A percentile compares a stretch with the other conserved stretches of the same genome.
Conservation (phyloP, 805 yeast genomes). For the Blastobotrys chiropterorum region DNA sequence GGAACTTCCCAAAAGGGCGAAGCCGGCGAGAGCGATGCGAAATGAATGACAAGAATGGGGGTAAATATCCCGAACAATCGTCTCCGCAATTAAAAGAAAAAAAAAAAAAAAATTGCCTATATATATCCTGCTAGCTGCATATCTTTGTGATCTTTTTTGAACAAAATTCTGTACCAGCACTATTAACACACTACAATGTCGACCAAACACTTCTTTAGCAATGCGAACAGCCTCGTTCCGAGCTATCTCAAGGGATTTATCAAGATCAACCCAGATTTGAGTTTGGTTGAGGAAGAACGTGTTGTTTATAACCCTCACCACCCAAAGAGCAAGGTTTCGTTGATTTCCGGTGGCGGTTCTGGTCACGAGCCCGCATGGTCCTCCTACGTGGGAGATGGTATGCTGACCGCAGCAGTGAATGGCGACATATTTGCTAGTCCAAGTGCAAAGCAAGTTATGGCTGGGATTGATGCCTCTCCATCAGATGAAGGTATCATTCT, state of each 20-base stretch:
- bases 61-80: too few species aligned
- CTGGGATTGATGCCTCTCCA: slow-evolving; percentile 54
- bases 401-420: slow-evolving; percentile 77
- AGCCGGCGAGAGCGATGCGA: too few species aligned
- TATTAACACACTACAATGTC: slow-evolving; percentile 61
- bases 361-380: slow-evolving; percentile 95
- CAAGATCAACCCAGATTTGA: slow-evolving; percentile 34
- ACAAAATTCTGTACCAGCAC: too few species aligned
- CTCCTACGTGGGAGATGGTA: slow-evolving; percentile 82
- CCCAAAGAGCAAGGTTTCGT: slow-evolving; percentile 47
- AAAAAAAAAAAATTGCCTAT: too few species aligned
- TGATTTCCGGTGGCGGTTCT: slow-evolving; percentile 88
- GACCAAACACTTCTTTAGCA: slow-evolving; percentile 40
- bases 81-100: too few species aligned
- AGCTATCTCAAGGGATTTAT: slow-evolving; percentile 36
- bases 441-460: slow-evolving; percentile 71
- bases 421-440: slow-evolving; percentile 92
- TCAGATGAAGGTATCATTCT: slow-evolving; percentile 59
- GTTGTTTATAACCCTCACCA: slow-evolving; percentile 32
- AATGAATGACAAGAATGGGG: too few species aligned
- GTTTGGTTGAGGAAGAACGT: slow-evolving; percentile 35
- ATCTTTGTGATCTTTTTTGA: too few species aligned
- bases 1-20: too few species aligned
- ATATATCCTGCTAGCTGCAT: too few species aligned
- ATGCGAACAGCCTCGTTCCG: slow-evolving; percentile 32